Base-by-base conservation (phyloP, 495 filamentous ascomycete species). In the Umbilicaria muhlenbergii region DNA sequence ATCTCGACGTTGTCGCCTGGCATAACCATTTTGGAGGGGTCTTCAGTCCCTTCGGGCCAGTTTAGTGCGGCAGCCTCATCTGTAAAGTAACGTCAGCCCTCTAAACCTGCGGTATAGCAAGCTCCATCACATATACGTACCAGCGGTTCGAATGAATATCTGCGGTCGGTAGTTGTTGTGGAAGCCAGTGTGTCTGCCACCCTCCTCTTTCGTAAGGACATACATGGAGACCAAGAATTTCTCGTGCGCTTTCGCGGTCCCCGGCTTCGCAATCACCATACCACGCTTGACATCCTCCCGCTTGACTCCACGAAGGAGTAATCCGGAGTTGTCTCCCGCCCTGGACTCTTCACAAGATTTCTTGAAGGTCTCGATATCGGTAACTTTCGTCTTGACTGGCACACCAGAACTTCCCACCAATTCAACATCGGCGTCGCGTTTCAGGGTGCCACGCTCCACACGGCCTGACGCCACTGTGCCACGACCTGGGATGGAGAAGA, bases 301-400 rank as follows among this genome's bases (percentile, higher is more conserved):
- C 63, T 82, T 82, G 58, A 96, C 64, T 71, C 91, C 86, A 64
- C 91, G 84, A 61, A 98, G 81, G 17, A 98, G 76, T 16, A 98
- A 81, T 59, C 91, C 91, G n/a, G 89, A 91, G 77, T 94, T 96
- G 68, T 98, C 91, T 58, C 91, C 91, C 42, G 91, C 91, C 47
- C 80, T 74, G 47, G 86, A 85, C 65, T 93, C 85, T 41, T 91
- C 85, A 64, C 88, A 93, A 38, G 83, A 86, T 73, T 98, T 98
- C 75, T 96, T 92, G 75, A 98, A 98, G 46, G 87, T 96, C 71
- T 98, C 91, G 58, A 96, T 94, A 57, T 96, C 91, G 55, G 91
- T 98, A 45, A 98, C 88, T 71, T 94, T 96, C 59, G 92, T 95
- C 75, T 91, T 94, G 69, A 94, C 83, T 48, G 84, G 68, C 16